These are phyloP conservation scores for Picochlorum sp. DNA, from an alignment of 139 green algal species.

Conservation along the genomic window DNA sequence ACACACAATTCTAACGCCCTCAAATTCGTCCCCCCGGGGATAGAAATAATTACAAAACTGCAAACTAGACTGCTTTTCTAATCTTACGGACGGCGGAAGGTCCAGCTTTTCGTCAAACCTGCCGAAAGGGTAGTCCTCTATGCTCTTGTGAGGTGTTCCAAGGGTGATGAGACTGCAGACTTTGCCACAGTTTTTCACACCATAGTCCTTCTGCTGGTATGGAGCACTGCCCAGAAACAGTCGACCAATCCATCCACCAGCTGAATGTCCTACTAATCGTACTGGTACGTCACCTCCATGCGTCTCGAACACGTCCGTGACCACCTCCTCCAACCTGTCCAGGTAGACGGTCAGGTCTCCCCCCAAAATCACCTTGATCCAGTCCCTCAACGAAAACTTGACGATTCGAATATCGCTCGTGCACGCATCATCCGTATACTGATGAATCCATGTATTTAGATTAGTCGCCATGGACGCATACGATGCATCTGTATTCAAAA, in stretches of 20 bases:
- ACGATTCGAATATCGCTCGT: too few relatives aligned
- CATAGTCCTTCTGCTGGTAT: constrained; percentile 24
- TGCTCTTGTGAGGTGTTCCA: constrained; percentile 32
- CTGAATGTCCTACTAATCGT: constrained; percentile 34
- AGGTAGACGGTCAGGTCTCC: constrained; percentile 14
- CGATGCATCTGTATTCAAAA: too few relatives aligned
- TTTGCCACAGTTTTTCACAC: neutral
- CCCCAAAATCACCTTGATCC: constrained; percentile 4
- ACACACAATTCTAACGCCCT: constrained; percentile 22
- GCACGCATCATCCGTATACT: too few relatives aligned
- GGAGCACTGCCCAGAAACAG: constrained; percentile 22
- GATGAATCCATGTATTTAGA: too few relatives aligned
- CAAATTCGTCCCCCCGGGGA: constrained; percentile 10
- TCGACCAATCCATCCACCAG: constrained; percentile 36
- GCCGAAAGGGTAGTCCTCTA: constrained; percentile 35
- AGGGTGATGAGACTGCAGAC: constrained; percentile 37
- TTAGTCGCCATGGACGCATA: too few relatives aligned
- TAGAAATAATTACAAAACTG: constrained; percentile 37
- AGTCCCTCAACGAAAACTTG: constrained; percentile 5
- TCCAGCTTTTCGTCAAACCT: constrained; percentile 8
- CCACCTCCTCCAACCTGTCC: constrained; percentile 1
- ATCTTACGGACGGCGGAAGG: neutral
- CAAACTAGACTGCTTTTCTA: constrained; percentile 19
- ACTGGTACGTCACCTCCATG: constrained; percentile 7
- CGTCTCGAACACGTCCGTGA: constrained; percentile 5